Percentiles rank a stretch among this genome's conserved stretches.
These are phyloP conservation scores for Celoporthe dispersa DNA, from an alignment of 2,329 filamentous ascomycete species.

Conservation along the genomic window DNA sequence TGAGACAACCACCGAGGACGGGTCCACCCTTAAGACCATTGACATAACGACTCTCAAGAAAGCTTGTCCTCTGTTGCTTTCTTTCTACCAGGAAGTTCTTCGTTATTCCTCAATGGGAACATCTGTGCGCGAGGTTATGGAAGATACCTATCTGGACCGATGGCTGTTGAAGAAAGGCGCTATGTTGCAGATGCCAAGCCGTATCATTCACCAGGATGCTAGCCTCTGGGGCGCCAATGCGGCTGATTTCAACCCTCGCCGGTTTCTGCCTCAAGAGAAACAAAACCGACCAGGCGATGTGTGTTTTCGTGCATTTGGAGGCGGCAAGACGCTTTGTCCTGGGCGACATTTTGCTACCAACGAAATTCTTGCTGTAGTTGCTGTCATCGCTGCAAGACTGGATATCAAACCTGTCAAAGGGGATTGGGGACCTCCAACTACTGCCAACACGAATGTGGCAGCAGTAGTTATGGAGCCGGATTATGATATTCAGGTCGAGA, in stretches of 20 bases:
- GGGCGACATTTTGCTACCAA: conserved; percentile 38
- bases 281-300: conserved; percentile 32
- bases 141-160: conserved; percentile 36
- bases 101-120: conserved; percentile 44
- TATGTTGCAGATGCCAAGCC: conserved; percentile 37
- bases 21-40: conserved; percentile 28
- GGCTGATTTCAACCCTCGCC: conserved; percentile 28
- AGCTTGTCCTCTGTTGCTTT: conserved; percentile 44
- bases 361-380: conserved; percentile 35
- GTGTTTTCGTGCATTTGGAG: conserved; percentile 37
- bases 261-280: conserved; percentile 36
- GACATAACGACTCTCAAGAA: conserved; percentile 41
- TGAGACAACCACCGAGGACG: conserved; percentile 11
- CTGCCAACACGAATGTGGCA: conserved; percentile 36
- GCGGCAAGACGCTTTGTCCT: conserved; percentile 37
- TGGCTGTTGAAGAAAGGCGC: conserved; percentile 38
- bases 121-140: conserved; percentile 38
- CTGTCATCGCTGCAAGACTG: conserved; percentile 35
- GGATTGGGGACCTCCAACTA: conserved; percentile 35
- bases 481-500: conserved; percentile 17
- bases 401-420: conserved; percentile 35
- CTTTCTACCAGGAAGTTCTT: conserved; percentile 47
- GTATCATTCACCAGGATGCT: conserved; percentile 35
- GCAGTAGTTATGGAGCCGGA: conserved; percentile 37
- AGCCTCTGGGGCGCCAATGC: conserved; percentile 32